These are phyloP conservation scores for Salvia rosmarinus DNA, from an alignment of 257 asterid genomes.

Conservation along the genomic window DNA sequence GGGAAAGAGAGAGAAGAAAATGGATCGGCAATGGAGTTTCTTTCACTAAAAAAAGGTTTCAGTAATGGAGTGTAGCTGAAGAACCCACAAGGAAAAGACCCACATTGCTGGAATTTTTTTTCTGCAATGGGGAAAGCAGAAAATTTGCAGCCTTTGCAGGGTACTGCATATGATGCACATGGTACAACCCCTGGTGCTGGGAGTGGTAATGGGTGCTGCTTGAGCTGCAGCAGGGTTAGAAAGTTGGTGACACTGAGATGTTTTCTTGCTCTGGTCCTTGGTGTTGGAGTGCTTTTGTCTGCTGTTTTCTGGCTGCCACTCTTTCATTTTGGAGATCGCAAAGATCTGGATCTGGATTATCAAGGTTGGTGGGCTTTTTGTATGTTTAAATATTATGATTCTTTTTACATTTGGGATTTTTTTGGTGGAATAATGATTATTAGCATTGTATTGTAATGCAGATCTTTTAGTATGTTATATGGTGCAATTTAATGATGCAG, in stretches of 20 bases:
- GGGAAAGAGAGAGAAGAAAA: background rate
- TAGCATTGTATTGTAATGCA: constrained; percentile 29
- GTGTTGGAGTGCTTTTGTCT: constrained; percentile 67
- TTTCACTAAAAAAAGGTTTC: constrained; percentile 41
- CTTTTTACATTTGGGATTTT: constrained; percentile 5
- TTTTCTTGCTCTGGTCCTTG: constrained; percentile 60
- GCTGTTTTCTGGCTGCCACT: constrained; percentile 80
- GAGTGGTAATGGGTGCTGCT: constrained; percentile 43
- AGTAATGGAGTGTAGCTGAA: constrained; percentile 54
- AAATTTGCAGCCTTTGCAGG: constrained; percentile 48
- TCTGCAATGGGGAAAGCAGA: constrained; percentile 83
- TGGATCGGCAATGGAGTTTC: constrained; percentile 35
- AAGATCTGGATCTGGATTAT: constrained; percentile 84
- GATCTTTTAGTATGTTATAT: constrained; percentile 27
- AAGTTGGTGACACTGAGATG: constrained; percentile 64
- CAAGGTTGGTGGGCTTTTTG: constrained; percentile 45
- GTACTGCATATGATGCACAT: constrained; percentile 58
- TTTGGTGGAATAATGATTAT: constrained; percentile 4
- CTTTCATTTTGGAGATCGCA: constrained; percentile 53
- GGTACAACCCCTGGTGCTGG: constrained; percentile 46
- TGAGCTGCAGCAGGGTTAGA: constrained; percentile 47
- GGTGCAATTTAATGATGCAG: background rate
- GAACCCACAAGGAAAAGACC: constrained; percentile 38
- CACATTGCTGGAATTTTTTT: constrained; percentile 53
- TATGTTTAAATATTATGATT: background rate